Percentiles rank a stretch among this genome's conserved stretches.
These are phyloP conservation scores for Barnettozyma californica DNA, from an alignment of 805 yeast genomes.

Conservation along the genomic window DNA sequence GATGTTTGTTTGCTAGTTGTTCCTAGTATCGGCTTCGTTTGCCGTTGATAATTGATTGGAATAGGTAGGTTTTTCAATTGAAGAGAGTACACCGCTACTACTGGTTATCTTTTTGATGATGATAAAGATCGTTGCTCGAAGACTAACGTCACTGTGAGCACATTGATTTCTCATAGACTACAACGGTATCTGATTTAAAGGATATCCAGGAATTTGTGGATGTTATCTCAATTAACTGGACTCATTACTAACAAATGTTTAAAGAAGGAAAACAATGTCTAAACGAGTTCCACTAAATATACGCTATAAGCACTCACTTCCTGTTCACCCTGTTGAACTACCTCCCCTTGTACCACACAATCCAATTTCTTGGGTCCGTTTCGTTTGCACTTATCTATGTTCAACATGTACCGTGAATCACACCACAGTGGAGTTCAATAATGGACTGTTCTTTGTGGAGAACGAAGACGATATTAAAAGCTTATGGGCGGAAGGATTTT, in stretches of 20 bases:
- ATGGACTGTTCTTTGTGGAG: constrained; percentile 31
- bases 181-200: constrained; percentile 85
- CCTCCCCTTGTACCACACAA: constrained; percentile 59
- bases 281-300: constrained; percentile 26
- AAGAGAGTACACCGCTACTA: not conserved
- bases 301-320: constrained; percentile 50
- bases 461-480: constrained; percentile 41
- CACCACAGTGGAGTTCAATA: constrained; percentile 30
- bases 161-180: constrained; percentile 82
- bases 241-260: not conserved
- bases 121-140: constrained; percentile 39
- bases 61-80: not conserved
- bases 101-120: constrained; percentile 21
- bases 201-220: not conserved
- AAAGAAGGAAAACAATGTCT: constrained; percentile 24
- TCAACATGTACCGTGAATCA: constrained; percentile 16
- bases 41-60: constrained; percentile 2
- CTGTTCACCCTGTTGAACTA: constrained; percentile 43
- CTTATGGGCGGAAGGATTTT: constrained; percentile 84
- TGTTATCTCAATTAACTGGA: not conserved
- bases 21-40: not conserved
- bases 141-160: constrained; percentile 53
- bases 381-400: constrained; percentile 31
- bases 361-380: constrained; percentile 59
- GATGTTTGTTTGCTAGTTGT: constrained; percentile 2